phyloP scores from a whole-genome alignment of 1,139 yeast species.

The Scheffersomyces quercinus region DNA sequence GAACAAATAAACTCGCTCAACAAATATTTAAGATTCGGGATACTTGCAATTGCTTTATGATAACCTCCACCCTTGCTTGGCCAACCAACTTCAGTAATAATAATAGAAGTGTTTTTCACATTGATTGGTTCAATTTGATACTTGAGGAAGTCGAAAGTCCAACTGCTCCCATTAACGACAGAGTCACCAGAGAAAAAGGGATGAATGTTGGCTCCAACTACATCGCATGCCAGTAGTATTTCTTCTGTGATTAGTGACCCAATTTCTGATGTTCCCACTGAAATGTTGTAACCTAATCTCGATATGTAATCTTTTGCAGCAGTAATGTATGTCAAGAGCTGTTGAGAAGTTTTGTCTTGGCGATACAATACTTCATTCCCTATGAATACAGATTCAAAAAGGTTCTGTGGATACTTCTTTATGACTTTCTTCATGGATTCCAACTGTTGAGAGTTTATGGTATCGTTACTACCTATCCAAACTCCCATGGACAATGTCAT shows the following conservation, averaged over 20 bases:
- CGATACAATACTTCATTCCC: conserved; percentile 68
- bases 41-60: conserved; percentile 48
- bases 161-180: conserved; percentile 49
- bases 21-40: conserved; percentile 46
- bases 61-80: conserved; percentile 61
- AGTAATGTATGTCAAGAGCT: conserved; percentile 43
- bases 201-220: conserved; percentile 65
- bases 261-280: conserved; percentile 58
- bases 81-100: conserved; percentile 72
- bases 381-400: conserved; percentile 53
- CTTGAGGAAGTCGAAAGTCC: conserved; percentile 54
- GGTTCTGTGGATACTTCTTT: conserved; percentile 41
- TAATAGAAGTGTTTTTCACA: conserved; percentile 27
- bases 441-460: conserved; percentile 43
- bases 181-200: conserved; percentile 67
- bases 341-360: conserved; percentile 42
- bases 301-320: conserved; percentile 40
- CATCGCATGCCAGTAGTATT: conserved; percentile 46
- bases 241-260: conserved; percentile 43
- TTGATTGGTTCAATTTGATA: conserved; percentile 39
- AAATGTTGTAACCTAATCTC: conserved; percentile 35
- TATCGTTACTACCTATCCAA: conserved; percentile 54
- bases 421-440: conserved; percentile 44
- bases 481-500: conserved; percentile 64
- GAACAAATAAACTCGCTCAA: conserved; percentile 55